A percentile compares a stretch with the other conserved stretches of the same genome.
Conservation (phyloP, 129 eudicot genomes). For the Artemisia tridentata region DNA sequence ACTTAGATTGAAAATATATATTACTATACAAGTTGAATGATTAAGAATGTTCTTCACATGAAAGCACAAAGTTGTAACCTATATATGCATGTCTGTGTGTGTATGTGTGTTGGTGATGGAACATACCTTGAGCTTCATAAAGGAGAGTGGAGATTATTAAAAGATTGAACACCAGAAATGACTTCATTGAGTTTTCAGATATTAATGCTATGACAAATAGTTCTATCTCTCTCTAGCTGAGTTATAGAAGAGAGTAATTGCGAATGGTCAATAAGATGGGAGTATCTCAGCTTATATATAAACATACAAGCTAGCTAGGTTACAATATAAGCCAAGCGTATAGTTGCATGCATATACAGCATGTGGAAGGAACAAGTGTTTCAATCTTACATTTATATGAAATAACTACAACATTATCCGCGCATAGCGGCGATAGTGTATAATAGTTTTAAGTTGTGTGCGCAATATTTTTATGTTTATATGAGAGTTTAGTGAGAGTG, state of each 20-base stretch:
- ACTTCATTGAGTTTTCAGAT: conserved; percentile 42
- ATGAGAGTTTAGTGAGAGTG: no score
- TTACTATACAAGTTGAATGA: background rate
- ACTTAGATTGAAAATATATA: background rate
- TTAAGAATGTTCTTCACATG: background rate
- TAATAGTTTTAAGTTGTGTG: no score
- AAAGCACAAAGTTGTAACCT: background rate
- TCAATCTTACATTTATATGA: no score
- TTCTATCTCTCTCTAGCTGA: background rate
- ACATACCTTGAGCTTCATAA: conserved; percentile 62
- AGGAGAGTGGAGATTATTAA: conserved; percentile 39
- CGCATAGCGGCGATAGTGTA: no score
- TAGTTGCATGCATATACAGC: background rate
- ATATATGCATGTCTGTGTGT: background rate
- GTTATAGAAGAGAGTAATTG: conserved; percentile 15
- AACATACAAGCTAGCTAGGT: background rate
- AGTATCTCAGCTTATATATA: conserved; percentile 11
- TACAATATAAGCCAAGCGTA: background rate
- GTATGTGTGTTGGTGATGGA: background rate
- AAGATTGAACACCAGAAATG: conserved; percentile 28
- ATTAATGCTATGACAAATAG: conserved; percentile 1
- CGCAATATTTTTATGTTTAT: no score
- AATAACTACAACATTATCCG: no score
- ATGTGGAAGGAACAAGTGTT: no score
- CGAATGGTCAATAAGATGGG: conserved; percentile 8